These are phyloP conservation scores for Torulaspora quercuum DNA, from an alignment of 805 yeast species.

Conservation along the genomic window DNA sequence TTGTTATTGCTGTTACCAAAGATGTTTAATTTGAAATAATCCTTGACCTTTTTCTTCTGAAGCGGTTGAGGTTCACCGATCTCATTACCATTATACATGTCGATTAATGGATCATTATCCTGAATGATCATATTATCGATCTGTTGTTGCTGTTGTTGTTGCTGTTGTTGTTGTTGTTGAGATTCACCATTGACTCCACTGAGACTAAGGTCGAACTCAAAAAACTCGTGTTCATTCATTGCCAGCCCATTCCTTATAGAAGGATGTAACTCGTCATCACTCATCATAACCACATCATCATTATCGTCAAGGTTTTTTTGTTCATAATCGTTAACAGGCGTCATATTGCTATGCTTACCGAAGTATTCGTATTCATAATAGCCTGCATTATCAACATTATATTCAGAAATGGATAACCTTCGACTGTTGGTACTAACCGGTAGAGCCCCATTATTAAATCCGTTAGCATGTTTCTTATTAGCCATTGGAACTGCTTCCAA, in stretches of 20 bases:
- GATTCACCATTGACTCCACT: neutral
- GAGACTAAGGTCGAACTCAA: constrained; percentile 9
- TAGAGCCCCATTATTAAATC: too few species aligned
- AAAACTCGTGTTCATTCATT: constrained; percentile 5
- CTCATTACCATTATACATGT: constrained; percentile 7
- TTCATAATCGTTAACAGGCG: constrained; percentile 9
- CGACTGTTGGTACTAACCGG: constrained; percentile 8
- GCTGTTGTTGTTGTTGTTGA: too few species aligned
- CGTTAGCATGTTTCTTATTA: constrained; percentile 5
- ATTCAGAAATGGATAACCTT: constrained; percentile 33
- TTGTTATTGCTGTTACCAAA: constrained; percentile 18
- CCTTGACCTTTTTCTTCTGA: constrained; percentile 24
- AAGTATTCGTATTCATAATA: constrained; percentile 35
- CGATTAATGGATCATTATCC: constrained; percentile 8
- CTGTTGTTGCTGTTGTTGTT: neutral
- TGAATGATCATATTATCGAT: neutral
- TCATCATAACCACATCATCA: constrained; percentile 14
- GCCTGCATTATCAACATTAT: constrained; percentile 28
- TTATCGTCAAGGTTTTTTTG: too few species aligned
- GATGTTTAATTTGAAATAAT: constrained; percentile 31
- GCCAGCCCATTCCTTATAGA: constrained; percentile 4
- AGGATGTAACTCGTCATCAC: constrained; percentile 13
- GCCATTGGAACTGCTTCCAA: constrained; percentile 10
- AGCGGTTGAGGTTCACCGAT: constrained; percentile 8
- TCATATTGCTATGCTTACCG: constrained; percentile 14